phyloP scores from a whole-genome alignment of 1,139 yeast genomes.

The Kodamaea fungicola region DNA sequence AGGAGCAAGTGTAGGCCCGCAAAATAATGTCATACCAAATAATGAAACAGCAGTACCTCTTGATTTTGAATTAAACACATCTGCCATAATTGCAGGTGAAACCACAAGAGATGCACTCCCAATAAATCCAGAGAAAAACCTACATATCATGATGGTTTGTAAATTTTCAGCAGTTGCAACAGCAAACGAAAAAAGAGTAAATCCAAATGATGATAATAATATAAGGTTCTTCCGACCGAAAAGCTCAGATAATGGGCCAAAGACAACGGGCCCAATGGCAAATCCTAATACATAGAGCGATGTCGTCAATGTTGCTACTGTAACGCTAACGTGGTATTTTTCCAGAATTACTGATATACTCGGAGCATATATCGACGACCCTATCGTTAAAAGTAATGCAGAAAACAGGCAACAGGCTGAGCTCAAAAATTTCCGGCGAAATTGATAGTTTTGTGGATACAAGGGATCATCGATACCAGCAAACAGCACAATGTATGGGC shows the following conservation, averaged over 20 bases:
- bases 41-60: slow-evolving; percentile 69
- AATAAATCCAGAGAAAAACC: slow-evolving; percentile 71
- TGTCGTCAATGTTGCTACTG: slow-evolving; percentile 62
- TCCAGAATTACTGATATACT: slow-evolving; percentile 41
- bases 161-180: slow-evolving; percentile 69
- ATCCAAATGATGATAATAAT: slow-evolving; percentile 51
- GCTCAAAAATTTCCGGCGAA: slow-evolving; percentile 29
- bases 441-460: slow-evolving; percentile 62
- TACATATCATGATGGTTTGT: slow-evolving; percentile 67
- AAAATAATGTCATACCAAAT: slow-evolving; percentile 63
- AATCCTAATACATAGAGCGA: slow-evolving; percentile 76
- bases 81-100: slow-evolving; percentile 81
- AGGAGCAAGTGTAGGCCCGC: slow-evolving; percentile 76
- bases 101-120: slow-evolving; percentile 83
- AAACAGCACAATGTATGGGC: slow-evolving; percentile 52
- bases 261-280: slow-evolving; percentile 76
- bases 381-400: slow-evolving; percentile 48
- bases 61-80: slow-evolving; percentile 54
- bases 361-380: slow-evolving; percentile 62
- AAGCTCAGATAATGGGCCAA: slow-evolving; percentile 79
- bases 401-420: slow-evolving; percentile 16
- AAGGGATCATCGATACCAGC: slow-evolving; percentile 60
- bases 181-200: slow-evolving; percentile 61
- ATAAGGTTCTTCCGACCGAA: slow-evolving; percentile 66
- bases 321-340: slow-evolving; percentile 48